Base-by-base conservation (phyloP, 1,284 basidiomycete species). In the Trametes pubescens region DNA sequence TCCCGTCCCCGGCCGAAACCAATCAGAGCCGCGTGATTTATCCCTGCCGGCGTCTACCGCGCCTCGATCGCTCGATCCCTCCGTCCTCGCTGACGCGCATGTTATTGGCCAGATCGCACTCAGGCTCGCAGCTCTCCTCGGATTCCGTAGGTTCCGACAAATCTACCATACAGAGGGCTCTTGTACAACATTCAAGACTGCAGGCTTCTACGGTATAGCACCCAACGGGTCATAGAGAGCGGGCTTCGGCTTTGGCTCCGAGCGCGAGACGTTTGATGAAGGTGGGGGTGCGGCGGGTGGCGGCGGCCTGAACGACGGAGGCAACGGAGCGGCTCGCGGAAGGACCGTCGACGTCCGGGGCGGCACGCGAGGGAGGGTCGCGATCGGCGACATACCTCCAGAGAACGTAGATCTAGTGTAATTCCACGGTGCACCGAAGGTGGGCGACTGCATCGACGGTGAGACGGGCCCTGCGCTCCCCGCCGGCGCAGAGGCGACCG, bases 211-310 rank as follows among this genome's bases (percentile, higher is more conserved):
- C 64, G 75, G 76, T 62, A 86, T 73, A 11, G 67, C 89, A 47
- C 89, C 89, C 51, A 91, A 73, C n/a, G 89, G 89, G 77, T 91
- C 89, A 48, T 84, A 80, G 64, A 82, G 78, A 14, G 72, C 73
- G 61, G 68, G 68, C 32, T 72, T 76, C 62, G 73, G 66, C 35
- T 72, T 76, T 63, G 73, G 67, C 59, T 67, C 69, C 74, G 40
- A 43, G 40, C 40, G 40, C 40, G 40, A 43, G 14, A 67, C 68
- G 65, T 62, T 72, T 66, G 67, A 75, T 59, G 57, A 71, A 34
- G 71, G 60, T 61, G 71, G 24, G n/a, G 52, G 24, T 16, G 62
- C 16, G n/a, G 38, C 46, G 29, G 57, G 48, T 24, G 70, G 37
- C n/a, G 65, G 59, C 51, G 67, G 59, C 22, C 65, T 51, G 54